Conservation (phyloP, 257 asterid genomes). For the Cinchona pubescens region DNA sequence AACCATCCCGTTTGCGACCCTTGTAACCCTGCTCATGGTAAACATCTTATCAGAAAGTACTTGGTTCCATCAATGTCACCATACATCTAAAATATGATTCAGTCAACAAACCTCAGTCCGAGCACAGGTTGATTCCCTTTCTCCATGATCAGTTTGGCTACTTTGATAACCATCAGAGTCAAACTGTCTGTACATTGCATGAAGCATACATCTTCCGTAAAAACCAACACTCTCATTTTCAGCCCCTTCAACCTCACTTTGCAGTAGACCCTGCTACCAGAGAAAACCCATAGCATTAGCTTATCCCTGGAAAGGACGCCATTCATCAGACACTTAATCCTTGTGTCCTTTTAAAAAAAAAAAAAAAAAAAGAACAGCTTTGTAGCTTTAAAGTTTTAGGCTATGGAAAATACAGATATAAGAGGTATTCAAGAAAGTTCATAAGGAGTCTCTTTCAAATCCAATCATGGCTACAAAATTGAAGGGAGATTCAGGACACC, state of each 20-base stretch:
- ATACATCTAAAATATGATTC: constrained; percentile 3
- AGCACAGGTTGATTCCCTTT: constrained; percentile 40
- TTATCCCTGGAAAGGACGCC: background rate
- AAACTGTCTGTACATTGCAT: constrained; percentile 19
- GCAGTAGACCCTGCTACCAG: constrained; percentile 37
- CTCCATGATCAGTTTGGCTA: constrained; percentile 19
- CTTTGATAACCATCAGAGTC: constrained; percentile 28
- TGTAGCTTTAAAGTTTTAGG: background rate
- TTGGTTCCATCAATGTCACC: background rate
- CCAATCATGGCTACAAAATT: no score
- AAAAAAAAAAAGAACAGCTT: no score
- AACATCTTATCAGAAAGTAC: constrained; percentile 6
- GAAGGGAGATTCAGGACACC: no score
- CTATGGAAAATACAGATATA: no score
- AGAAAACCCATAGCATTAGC: background rate
- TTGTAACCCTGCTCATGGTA: constrained; percentile 48
- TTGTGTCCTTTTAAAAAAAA: no score
- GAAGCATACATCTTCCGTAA: constrained; percentile 32
- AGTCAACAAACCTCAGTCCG: constrained; percentile 53
- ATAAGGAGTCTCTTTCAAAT: no score
- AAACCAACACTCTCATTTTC: constrained; percentile 28
- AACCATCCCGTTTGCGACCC: constrained; percentile 47
- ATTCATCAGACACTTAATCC: background rate
- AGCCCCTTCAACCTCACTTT: constrained; percentile 38
- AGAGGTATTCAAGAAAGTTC: background rate